phyloP scores from a whole-genome alignment of 305 asterid genomes.

The Solanum aculeatissimum region DNA sequence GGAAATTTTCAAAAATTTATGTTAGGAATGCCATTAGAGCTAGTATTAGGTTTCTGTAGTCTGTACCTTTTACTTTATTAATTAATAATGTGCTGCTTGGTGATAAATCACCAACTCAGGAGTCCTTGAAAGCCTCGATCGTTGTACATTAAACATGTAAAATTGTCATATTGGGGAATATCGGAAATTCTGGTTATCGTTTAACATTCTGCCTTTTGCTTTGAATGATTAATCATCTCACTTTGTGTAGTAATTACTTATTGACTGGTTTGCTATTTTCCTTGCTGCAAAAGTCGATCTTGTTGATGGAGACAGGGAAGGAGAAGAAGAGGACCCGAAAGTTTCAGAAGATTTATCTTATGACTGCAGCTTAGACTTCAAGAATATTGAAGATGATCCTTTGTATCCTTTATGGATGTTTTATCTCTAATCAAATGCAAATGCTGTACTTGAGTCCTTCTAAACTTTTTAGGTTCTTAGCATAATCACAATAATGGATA shows the following conservation, averaged over 20 bases:
- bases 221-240: neutral
- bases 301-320: constrained; percentile 47
- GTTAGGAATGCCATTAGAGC: neutral
- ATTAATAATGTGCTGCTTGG: neutral
- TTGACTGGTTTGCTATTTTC: neutral
- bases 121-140: neutral
- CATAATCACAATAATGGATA: neutral
- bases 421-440: neutral
- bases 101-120: neutral
- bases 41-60: neutral
- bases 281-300: constrained; percentile 31
- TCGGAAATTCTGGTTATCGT: neutral
- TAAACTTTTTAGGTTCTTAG: neutral
- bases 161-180: neutral
- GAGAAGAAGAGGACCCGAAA: constrained; percentile 17
- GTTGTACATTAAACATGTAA: neutral
- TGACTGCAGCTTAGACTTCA: constrained; percentile 11
- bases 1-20: neutral
- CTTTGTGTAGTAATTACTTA: neutral
- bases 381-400: constrained; percentile 39
- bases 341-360: constrained; percentile 20
- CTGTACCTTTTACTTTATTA: neutral
- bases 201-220: neutral
- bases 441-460: neutral
- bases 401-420: constrained; percentile 42